These are phyloP conservation scores for Suillus spraguei DNA, from an alignment of 768 basidiomycete genomes.

Conservation along the genomic window DNA sequence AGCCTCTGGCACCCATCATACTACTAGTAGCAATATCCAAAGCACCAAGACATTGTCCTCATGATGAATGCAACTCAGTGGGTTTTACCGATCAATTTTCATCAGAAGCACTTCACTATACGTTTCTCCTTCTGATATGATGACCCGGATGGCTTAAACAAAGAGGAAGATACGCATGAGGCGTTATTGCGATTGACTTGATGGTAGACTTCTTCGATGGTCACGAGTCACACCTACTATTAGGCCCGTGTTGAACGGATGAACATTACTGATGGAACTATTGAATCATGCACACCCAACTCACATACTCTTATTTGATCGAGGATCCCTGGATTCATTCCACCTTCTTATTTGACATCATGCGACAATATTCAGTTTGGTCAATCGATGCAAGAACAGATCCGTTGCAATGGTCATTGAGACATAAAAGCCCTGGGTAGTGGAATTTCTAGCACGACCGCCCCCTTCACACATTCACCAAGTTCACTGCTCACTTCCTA, in stretches of 20 bases:
- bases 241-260: background rate
- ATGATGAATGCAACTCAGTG: background rate
- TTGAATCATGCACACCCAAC: background rate
- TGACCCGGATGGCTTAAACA: background rate
- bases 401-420: background rate
- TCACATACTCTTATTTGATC: background rate
- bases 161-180: background rate
- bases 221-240: background rate
- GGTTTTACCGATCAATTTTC: background rate
- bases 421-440: background rate
- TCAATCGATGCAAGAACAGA: background rate
- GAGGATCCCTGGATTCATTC: background rate
- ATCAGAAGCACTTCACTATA: background rate
- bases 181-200: no score
- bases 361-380: background rate
- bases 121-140: background rate
- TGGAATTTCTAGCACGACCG: background rate
- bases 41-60: background rate
- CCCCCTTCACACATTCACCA: background rate
- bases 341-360: background rate
- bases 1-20: background rate
- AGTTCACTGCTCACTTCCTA: background rate
- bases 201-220: background rate
- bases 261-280: no score
- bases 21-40: background rate